Evolutionary conservation across 345 rosid genomes (phyloP), one percentile per base, ranked within the genome.

Genomic region (Jatropha curcas): DNA sequence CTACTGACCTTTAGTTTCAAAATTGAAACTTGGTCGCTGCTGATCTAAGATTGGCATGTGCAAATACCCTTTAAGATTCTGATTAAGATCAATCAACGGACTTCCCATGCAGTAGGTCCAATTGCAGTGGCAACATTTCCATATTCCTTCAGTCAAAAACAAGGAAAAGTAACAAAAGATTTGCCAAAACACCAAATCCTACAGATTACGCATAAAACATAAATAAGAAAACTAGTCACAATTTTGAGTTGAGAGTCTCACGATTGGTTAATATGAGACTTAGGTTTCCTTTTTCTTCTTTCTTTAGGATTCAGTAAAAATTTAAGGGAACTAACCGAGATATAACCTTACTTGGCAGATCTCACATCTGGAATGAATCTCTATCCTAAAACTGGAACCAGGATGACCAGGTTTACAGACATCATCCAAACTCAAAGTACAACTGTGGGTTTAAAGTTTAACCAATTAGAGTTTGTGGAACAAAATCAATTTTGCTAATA

Each of bases 61-160:
- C 39, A 33, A 57, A 71, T 72, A 35, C 62, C 74, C 60, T 34
- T 37, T 70, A 76, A 46, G 59, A 37, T 72, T 70, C 39, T 58
- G 71, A 68, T 62, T 66, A 82, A 50, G 71, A 80, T 56, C 64
- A 66, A 16, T 61, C 75, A 60, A 68, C 34, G 46, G 74, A 70
- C 48, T 78, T 62, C 64, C 70, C 41, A 67, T 48, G 70, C 71
- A 56, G 71, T 79, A 62, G 79, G 76, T 81, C 86, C 89, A 79
- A 27, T 76, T 57, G 81, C 85, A 83, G 71, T 79, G 86, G 70
- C 58, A 84, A 79, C 88, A 85, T 85, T 85, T 81, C 84, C 86
- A 79, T 69, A 72, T 70, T 75, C 86, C 78, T 85, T 77, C 76
- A 81, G 52, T 76, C 70, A 74, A 61, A 67, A 53, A 83, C 60